These are phyloP conservation scores for Hansfordia pulvinata DNA, from an alignment of 2,329 filamentous ascomycete species.

Conservation along the genomic window DNA sequence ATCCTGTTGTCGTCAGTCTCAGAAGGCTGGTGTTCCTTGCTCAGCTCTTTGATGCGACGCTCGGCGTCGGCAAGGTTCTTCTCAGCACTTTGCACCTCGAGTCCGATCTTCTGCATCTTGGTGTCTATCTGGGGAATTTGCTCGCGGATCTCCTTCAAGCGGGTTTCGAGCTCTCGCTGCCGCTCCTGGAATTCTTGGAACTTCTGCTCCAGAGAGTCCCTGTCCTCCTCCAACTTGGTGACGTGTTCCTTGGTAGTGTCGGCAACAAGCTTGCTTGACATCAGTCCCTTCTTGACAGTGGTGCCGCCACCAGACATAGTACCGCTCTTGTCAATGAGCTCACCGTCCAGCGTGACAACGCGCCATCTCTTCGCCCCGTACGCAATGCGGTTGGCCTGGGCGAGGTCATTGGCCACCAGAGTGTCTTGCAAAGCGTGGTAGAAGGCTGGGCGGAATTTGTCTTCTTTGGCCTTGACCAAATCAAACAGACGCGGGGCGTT, in stretches of 20 bases:
- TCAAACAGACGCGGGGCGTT: slow-evolving; percentile 88
- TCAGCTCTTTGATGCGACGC: slow-evolving; percentile 73
- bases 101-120: slow-evolving; percentile 75
- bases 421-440: slow-evolving; percentile 95
- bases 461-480: slow-evolving; percentile 76
- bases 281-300: slow-evolving; percentile 78
- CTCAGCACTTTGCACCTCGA: slow-evolving; percentile 79
- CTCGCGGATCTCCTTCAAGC: slow-evolving; percentile 58
- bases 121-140: slow-evolving; percentile 79
- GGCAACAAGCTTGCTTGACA: slow-evolving; percentile 91
- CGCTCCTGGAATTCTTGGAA: slow-evolving; percentile 78
- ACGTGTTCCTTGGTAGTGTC: slow-evolving; percentile 85
- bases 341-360: slow-evolving; percentile 88
- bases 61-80: slow-evolving; percentile 75
- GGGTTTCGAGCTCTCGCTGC: slow-evolving; percentile 64
- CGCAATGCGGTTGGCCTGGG: slow-evolving; percentile 94
- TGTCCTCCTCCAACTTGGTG: slow-evolving; percentile 70
- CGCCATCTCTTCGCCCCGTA: slow-evolving; percentile 91
- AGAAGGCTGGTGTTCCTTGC: slow-evolving; percentile 67
- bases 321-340: slow-evolving; percentile 94
- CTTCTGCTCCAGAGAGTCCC: slow-evolving; percentile 70
- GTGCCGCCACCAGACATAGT: slow-evolving; percentile 97
- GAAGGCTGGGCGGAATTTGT: slow-evolving; percentile 79
- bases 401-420: slow-evolving; percentile 78
- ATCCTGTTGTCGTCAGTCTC: slow-evolving; percentile 68